A percentile compares a stretch with the other conserved stretches of the same genome.
Evolutionary conservation across 495 filamentous ascomycete genomes (phyloP).

Genomic region (Aspergillus panamensis): DNA sequence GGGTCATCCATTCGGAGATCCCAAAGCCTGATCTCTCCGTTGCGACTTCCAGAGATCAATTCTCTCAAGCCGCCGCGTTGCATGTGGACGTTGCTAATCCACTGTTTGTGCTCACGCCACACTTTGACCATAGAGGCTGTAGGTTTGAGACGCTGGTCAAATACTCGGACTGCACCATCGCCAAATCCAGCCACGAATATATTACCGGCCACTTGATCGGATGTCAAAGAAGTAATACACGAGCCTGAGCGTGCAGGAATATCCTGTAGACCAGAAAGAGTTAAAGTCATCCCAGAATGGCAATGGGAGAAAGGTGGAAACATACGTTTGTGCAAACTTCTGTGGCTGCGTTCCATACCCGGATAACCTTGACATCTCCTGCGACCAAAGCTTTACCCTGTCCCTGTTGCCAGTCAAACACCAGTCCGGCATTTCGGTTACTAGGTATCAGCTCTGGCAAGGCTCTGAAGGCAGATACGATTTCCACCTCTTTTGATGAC

Average conservation of each 20-base stretch:
- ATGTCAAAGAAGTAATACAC: constrained; percentile 91
- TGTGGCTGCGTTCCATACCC: constrained; percentile 90
- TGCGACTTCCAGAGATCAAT: constrained; percentile 78
- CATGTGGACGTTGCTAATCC: constrained; percentile 95
- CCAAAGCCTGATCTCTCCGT: constrained; percentile 93
- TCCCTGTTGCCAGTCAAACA: constrained; percentile 99
- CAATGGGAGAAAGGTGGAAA: background rate
- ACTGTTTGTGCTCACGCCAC: constrained; percentile 92
- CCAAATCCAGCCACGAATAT: constrained; percentile 96
- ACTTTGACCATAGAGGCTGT: constrained; percentile 86
- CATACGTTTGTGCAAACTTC: constrained; percentile 82
- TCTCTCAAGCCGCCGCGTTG: constrained; percentile 92
- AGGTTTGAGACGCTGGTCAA: constrained; percentile 79
- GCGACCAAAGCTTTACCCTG: constrained; percentile 90
- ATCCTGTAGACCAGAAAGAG: constrained; percentile 48
- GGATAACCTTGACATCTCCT: constrained; percentile 91
- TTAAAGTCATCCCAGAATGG: constrained; percentile 7
- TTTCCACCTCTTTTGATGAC: constrained; percentile 63
- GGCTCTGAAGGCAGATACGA: constrained; percentile 90
- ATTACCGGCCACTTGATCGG: constrained; percentile 94
- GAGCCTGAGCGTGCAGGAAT: constrained; percentile 94
- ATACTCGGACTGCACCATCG: constrained; percentile 92
- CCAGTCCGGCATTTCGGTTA: constrained; percentile 88
- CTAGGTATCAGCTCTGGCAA: constrained; percentile 88
- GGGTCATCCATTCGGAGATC: constrained; percentile 82